Percentiles rank a stretch among this genome's conserved stretches.
phyloP scores from a whole-genome alignment of 1,139 yeast species.

The Lodderomyces jiufengensis region DNA sequence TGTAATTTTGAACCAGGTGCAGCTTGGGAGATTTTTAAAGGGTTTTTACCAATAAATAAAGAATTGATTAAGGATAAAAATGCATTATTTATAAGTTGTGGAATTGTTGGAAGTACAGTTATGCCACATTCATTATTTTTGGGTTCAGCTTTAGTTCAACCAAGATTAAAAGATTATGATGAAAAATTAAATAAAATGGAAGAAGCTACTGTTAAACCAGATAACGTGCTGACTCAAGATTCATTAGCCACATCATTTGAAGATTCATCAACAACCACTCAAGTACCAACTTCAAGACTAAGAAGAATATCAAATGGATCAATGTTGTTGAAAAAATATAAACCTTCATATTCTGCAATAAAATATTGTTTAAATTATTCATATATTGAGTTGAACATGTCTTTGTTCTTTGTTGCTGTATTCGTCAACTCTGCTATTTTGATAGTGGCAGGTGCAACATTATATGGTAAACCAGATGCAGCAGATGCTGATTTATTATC shows the following conservation, averaged over 20 bases:
- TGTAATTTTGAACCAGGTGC: conserved; percentile 40
- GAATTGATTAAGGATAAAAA: conserved; percentile 51
- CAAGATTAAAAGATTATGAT: conserved; percentile 66
- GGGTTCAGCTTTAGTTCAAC: conserved; percentile 75
- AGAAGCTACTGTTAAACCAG: not conserved
- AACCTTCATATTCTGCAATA: conserved; percentile 66
- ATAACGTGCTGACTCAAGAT: not conserved
- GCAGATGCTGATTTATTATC: conserved; percentile 70
- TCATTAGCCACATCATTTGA: not conserved
- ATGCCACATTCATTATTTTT: conserved; percentile 79
- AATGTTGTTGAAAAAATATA: conserved; percentile 37
- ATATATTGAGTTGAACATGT: conserved; percentile 59
- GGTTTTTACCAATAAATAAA: conserved; percentile 54
- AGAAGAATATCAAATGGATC: conserved; percentile 37
- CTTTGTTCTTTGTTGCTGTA: conserved; percentile 66
- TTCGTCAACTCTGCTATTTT: conserved; percentile 74
- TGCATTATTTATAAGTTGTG: conserved; percentile 65
- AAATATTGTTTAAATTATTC: conserved; percentile 63
- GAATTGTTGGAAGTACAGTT: conserved; percentile 77
- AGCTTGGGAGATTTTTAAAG: conserved; percentile 40
- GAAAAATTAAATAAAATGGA: conserved; percentile 36
- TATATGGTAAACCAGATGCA: conserved; percentile 58
- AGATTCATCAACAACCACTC: not conserved
- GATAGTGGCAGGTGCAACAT: conserved; percentile 70
- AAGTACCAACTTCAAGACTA: conserved; percentile 8